Base-by-base conservation (phyloP, 2,329 filamentous ascomycete genomes). In the Sclerotinia glacialis region DNA sequence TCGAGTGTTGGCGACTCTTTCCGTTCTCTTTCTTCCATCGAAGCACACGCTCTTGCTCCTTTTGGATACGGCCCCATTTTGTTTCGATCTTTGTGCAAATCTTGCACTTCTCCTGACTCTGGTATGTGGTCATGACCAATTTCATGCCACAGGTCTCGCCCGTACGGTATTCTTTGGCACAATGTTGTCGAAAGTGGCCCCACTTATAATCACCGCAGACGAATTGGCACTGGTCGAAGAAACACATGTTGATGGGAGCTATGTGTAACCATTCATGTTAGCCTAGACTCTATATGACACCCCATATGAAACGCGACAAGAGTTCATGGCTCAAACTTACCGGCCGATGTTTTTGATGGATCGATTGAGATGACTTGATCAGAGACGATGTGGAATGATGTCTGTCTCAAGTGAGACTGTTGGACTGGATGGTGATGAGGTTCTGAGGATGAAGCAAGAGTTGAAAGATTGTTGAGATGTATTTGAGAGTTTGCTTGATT, bases 121-220 rank as follows among this genome's bases (percentile, higher is more conserved):
- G 81, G 70, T 86, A 83, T 34, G 91, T 93, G 73, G 86, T 82
- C 81, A 90, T 93, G 76, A 97, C 89, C 71, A 97, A 86, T 80
- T 92, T 96, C 81, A 97, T 89, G 69, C 94, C 94, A 80, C 94
- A 98, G 47, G 94, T 97, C 83, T 98, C 94, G 75, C 94, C 94
- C 72, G 91, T 97, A 71, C 94, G 91, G 81, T 96, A 96, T 78
- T 97, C 94, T 79, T 92, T 93, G 79, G 90, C 89, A 84, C 94
- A 98, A 78, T 96, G 93, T 79, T 93, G 86, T 72, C 91, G 88
- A 82, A 97, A 97, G 80, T 89, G 90, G 72, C 92, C 91, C 93
- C 93, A 98, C 79, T 93, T 92, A 89, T 90, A 97, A 84, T 92
- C 94, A 76, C 91, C 90, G 81, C 94, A 98, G 67, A 79, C 79